Base-by-base conservation (phyloP, 495 filamentous ascomycete genomes). In the Talaromyces adpressus region DNA sequence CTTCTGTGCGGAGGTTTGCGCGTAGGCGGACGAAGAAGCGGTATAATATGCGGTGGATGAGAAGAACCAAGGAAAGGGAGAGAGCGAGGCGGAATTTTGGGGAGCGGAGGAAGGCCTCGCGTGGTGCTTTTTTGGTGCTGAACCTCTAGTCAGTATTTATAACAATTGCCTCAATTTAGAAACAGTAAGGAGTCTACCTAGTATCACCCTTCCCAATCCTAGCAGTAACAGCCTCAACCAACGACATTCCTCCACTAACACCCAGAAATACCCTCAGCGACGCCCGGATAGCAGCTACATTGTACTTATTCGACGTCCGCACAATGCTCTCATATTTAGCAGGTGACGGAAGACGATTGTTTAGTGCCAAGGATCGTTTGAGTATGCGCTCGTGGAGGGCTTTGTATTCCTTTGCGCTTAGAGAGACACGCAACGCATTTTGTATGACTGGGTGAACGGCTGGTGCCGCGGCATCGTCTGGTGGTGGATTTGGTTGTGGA, bases 1-100 rank as follows among this genome's bases (percentile, higher is more conserved):
- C 81, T 11, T 89, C 84, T 6, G 88, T 84, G 60, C 93, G 85
- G 27, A 98, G 79, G 61, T 90, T 89, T 3, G 81, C 81, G 39
- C 94, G 88, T 36, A 98, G 78, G 39, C 90, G 85, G 30, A 84
- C 83, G 65, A 98, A 88, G 77, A 98, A 98, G 62, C 92, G 91
- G 75, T 91, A 91, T 11, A 98, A 85, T 32, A 97, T 80, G 47
- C 94, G 86, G 68, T 98, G 93, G 65, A 96, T 80, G 41, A 98
- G 81, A 32, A 98, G 81, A 56, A 97, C 87, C 11, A 89, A 84
- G 54, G 92, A 92, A 32, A 97, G 79, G 1, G 91, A 91, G 27
- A 92, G 74, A 16, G 91, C 91, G 14, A 96, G 81, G 57, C 93
- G 84, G 57, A 95, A 80, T 57, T 88, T 88, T 1, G 89, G 81